Conservation (phyloP, 1,139 yeast genomes). For the Meyerozyma carpophila region DNA sequence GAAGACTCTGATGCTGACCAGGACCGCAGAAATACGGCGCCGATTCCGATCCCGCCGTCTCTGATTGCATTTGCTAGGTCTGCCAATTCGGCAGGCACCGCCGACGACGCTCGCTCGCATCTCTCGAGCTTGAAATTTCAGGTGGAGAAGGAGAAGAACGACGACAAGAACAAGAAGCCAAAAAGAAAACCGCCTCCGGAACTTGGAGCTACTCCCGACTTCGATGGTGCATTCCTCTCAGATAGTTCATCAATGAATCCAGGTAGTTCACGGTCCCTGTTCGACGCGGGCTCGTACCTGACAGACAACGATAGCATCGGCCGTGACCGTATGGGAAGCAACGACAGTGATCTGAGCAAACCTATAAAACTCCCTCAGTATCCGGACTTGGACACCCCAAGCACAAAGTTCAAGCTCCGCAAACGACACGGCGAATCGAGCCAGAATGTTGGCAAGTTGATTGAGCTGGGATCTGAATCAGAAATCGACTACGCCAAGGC, state of each 20-base stretch:
- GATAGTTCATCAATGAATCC: constrained; percentile 2
- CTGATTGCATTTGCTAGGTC: constrained; percentile 13
- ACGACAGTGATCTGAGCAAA: constrained; percentile 3
- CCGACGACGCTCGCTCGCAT: constrained; percentile 4
- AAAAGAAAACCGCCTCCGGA: constrained; percentile 21
- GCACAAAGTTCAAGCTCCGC: constrained; percentile 4
- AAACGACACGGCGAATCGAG: constrained; percentile 2
- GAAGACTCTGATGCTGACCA: constrained; percentile 1
- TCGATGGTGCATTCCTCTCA: constrained; percentile 3
- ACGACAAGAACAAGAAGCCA: constrained; percentile 6
- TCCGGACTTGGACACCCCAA: constrained; percentile 7
- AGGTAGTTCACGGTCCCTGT: not conserved
- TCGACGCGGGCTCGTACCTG: not conserved
- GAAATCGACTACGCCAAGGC: not conserved
- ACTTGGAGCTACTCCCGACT: not conserved
- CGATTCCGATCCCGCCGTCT: constrained; percentile 16
- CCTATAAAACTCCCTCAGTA: constrained; percentile 11
- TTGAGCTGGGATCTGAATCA: constrained; percentile 1
- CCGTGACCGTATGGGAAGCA: constrained; percentile 4
- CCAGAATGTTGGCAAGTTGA: not conserved
- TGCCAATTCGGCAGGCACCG: constrained; percentile 5
- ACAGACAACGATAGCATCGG: constrained; percentile 1
- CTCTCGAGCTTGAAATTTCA: not conserved
- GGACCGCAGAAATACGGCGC: constrained; percentile 6
- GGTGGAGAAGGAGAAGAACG: not conserved